Evolutionary conservation across 257 asterid species (phyloP).

Genomic region (Leptodermis oblonga): DNA sequence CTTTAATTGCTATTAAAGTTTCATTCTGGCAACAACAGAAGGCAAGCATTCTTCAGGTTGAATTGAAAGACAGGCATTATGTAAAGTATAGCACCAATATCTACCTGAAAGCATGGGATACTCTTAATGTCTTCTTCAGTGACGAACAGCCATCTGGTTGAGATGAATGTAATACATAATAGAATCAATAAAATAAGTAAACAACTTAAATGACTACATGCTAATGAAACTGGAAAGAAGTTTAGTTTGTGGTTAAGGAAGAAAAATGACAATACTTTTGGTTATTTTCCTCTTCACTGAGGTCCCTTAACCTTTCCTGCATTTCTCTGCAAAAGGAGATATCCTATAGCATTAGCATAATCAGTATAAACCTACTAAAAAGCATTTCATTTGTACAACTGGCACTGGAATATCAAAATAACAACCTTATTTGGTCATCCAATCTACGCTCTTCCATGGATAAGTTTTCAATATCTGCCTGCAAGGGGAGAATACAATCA

Average conservation of each 20-base stretch:
- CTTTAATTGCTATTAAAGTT: conserved; percentile 89
- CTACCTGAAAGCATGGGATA: conserved; percentile 87
- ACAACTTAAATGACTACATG: neutral
- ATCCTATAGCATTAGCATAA: conserved; percentile 15
- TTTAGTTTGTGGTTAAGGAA: neutral
- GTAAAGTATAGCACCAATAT: conserved; percentile 4
- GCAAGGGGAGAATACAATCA: conserved; percentile 15
- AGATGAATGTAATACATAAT: conserved; percentile 14
- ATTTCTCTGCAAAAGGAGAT: conserved; percentile 32
- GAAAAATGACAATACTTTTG: conserved; percentile 30
- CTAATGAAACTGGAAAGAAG: conserved; percentile 6
- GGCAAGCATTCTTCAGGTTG: neutral
- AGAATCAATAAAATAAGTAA: conserved; percentile 7
- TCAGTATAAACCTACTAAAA: conserved; percentile 8
- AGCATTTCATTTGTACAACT: neutral
- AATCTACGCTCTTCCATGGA: conserved; percentile 33
- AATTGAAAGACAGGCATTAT: neutral
- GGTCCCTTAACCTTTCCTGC: conserved; percentile 38
- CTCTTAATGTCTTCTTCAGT: conserved; percentile 84
- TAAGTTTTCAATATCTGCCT: conserved; percentile 36
- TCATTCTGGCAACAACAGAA: conserved; percentile 46
- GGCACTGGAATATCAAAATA: neutral
- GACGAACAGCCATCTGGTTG: conserved; percentile 75
- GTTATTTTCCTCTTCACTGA: conserved; percentile 42
- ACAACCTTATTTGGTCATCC: conserved; percentile 43